Conservation (phyloP, 148 eudicot species). For the Vaccinium corymbosum region DNA sequence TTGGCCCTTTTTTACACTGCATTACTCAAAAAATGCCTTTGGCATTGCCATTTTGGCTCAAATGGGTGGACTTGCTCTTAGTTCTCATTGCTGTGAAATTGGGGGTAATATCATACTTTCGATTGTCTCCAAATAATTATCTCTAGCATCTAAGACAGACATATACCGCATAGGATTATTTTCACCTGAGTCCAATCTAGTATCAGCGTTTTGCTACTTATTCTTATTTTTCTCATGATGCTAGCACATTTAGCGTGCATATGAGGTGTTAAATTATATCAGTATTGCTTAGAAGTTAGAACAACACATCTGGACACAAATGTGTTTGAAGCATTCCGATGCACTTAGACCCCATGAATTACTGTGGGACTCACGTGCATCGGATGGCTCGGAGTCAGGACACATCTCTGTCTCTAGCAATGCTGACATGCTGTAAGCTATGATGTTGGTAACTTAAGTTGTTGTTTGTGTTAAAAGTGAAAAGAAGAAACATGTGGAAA, state of each 20-base stretch:
- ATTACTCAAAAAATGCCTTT: too few species aligned
- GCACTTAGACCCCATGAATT: neutral
- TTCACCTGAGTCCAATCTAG: neutral
- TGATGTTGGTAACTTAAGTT: neutral
- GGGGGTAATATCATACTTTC: too few species aligned
- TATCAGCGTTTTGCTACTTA: neutral
- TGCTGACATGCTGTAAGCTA: neutral
- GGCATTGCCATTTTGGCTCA: too few species aligned
- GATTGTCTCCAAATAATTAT: neutral
- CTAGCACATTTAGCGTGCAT: neutral
- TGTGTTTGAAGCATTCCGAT: too few species aligned
- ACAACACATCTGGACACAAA: neutral
- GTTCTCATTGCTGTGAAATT: neutral
- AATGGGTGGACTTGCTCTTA: neutral
- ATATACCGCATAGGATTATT: neutral
- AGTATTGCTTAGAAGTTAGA: neutral
- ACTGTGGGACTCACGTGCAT: neutral
- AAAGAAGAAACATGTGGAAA: neutral
- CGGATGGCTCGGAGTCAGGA: neutral
- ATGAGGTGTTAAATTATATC: neutral
- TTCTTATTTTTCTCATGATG: too few species aligned
- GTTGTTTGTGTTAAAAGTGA: neutral
- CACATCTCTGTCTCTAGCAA: neutral
- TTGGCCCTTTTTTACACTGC: too few species aligned
- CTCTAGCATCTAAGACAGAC: neutral